Percentiles rank a stretch among this genome's conserved stretches.
Conservation (phyloP, 768 basidiomycete genomes). For the Royoungia palumana region DNA sequence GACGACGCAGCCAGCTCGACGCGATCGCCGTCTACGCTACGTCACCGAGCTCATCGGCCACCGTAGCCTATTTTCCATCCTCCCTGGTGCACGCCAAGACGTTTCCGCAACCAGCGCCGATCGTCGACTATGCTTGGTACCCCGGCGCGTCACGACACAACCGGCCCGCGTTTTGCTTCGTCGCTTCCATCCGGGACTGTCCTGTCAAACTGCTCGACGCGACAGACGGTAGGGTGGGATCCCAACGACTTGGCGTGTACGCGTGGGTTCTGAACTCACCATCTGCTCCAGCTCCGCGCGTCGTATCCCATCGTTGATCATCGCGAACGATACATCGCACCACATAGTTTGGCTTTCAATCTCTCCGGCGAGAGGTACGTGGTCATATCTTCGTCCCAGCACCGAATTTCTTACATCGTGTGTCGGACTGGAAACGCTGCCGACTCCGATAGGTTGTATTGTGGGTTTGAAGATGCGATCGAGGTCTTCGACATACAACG, state of each 20-base stretch:
- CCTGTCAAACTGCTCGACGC: slow-evolving; percentile 87
- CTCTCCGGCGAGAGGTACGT: slow-evolving; percentile 57
- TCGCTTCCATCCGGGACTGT: slow-evolving; percentile 78
- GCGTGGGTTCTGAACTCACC: not conserved
- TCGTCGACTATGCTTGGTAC: slow-evolving; percentile 84
- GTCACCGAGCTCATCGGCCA: not conserved
- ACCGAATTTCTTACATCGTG: not conserved
- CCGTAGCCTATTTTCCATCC: not conserved
- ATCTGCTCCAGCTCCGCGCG: slow-evolving; percentile 66
- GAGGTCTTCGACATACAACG: slow-evolving; percentile 75
- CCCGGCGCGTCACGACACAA: slow-evolving; percentile 62
- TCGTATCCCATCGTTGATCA: slow-evolving; percentile 93
- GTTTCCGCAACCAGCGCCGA: slow-evolving; percentile 59
- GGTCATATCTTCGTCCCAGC: not conserved
- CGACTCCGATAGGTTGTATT: slow-evolving; percentile 55
- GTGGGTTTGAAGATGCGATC: slow-evolving; percentile 82
- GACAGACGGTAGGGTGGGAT: slow-evolving; percentile 63
- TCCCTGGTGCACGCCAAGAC: slow-evolving; percentile 18
- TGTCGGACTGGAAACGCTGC: not conserved
- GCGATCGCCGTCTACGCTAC: too few species aligned
- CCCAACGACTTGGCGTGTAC: not conserved
- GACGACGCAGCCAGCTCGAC: not conserved
- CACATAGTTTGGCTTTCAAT: slow-evolving; percentile 81
- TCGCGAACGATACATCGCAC: slow-evolving; percentile 85
- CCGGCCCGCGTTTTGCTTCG: slow-evolving; percentile 74